These are phyloP conservation scores for Scedosporium dehoogii DNA, from an alignment of 2,329 filamentous ascomycete species.

Conservation along the genomic window DNA sequence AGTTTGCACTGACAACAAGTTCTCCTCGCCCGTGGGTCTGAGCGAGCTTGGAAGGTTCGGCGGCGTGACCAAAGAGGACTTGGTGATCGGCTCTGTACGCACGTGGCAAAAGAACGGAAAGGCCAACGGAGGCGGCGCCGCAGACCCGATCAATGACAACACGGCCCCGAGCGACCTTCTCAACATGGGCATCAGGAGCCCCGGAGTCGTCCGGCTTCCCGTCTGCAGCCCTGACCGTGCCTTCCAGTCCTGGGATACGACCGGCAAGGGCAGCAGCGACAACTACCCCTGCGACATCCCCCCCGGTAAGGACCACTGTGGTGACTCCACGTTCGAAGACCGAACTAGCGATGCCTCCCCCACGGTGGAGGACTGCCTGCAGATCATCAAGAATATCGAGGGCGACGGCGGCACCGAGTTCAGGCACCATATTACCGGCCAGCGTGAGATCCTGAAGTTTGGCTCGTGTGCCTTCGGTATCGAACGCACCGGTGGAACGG, in stretches of 20 bases:
- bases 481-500: constrained; percentile 11
- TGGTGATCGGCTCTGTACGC: constrained; percentile 18
- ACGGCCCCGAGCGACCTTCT: constrained; percentile 15
- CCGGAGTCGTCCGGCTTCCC: constrained; percentile 26
- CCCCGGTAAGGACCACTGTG: constrained; percentile 16
- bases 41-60: constrained; percentile 18
- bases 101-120: constrained; percentile 17
- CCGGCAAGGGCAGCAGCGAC: constrained; percentile 10
- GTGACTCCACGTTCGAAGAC: constrained; percentile 21
- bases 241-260: constrained; percentile 20
- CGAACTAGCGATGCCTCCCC: constrained; percentile 24
- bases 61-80: constrained; percentile 15
- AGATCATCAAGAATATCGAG: constrained; percentile 23
- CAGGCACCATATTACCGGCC: constrained; percentile 11
- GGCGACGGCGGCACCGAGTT: constrained; percentile 9
- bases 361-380: constrained; percentile 20
- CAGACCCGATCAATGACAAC: constrained; percentile 15
- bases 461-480: constrained; percentile 24
- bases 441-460: constrained; percentile 16
- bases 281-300: constrained; percentile 25
- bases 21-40: constrained; percentile 19
- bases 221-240: constrained; percentile 25
- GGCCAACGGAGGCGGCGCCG: constrained; percentile 10
- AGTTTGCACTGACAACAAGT: constrained; percentile 14
- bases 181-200: constrained; percentile 20